Evolutionary conservation across 352 stramenopile species (phyloP).

Genomic region (Globisporangium polare): DNA sequence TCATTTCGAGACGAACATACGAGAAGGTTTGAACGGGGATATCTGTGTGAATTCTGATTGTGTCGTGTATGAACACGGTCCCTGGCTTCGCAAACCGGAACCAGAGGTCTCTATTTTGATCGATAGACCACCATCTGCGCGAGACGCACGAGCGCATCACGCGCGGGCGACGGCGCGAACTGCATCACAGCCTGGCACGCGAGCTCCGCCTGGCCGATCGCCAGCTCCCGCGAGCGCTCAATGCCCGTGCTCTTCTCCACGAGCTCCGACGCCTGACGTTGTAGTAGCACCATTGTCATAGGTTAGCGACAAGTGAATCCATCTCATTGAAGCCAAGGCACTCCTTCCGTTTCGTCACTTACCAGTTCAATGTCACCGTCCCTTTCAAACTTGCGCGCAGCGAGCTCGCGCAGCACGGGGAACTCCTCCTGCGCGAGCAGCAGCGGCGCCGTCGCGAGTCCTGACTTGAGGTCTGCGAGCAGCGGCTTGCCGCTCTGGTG

Average conservation of each 20-base stretch:
- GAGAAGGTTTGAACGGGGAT: too few species aligned
- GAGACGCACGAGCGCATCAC: slow-evolving; percentile 84
- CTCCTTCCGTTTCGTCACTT: slow-evolving; percentile 14
- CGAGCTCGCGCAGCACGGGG: slow-evolving; percentile 86
- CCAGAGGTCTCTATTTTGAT: slow-evolving; percentile 70
- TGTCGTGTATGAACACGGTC: slow-evolving; percentile 2
- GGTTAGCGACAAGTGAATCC: slow-evolving; percentile 6
- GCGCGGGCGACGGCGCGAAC: slow-evolving; percentile 74
- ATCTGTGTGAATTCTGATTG: neutral
- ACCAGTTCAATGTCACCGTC: slow-evolving; percentile 91
- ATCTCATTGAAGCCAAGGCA: slow-evolving; percentile 21
- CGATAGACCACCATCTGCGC: slow-evolving; percentile 85
- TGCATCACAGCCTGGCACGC: slow-evolving; percentile 92
- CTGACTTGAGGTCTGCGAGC: slow-evolving; percentile 94
- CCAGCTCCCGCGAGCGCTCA: slow-evolving; percentile 91
- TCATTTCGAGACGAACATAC: too few species aligned
- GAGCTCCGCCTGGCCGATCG: slow-evolving; percentile 95
- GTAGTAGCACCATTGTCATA: slow-evolving; percentile 15
- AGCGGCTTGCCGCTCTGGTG: slow-evolving; percentile 93
- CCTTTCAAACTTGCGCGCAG: slow-evolving; percentile 89
- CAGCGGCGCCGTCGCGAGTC: slow-evolving; percentile 95
- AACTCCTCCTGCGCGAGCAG: slow-evolving; percentile 95
- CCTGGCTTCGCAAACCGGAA: neutral
- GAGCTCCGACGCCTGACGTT: slow-evolving; percentile 66
- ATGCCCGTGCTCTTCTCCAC: slow-evolving; percentile 92